Conservation (phyloP, 1,139 yeast genomes). For the Pichia inconspicua region DNA sequence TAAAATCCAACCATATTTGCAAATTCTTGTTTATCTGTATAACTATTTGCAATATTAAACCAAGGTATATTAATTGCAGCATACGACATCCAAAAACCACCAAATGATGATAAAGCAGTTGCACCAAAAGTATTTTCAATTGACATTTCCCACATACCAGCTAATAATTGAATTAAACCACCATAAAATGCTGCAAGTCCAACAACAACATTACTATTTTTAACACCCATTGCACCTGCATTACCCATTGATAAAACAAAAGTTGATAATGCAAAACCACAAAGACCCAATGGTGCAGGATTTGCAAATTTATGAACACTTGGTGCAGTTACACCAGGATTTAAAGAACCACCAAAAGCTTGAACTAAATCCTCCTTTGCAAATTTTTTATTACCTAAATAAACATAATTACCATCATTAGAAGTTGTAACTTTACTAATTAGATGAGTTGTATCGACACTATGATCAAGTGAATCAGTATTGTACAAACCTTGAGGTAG, state of each 20-base stretch:
- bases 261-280: slow-evolving; percentile 79
- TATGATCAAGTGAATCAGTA: slow-evolving; percentile 9
- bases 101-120: slow-evolving; percentile 71
- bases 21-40: slow-evolving; percentile 33
- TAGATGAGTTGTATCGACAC: neutral
- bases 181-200: slow-evolving; percentile 83
- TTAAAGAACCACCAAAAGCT: slow-evolving; percentile 73
- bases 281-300: slow-evolving; percentile 82
- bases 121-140: slow-evolving; percentile 88
- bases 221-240: slow-evolving; percentile 53
- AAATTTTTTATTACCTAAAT: slow-evolving; percentile 66
- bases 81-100: slow-evolving; percentile 81
- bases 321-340: slow-evolving; percentile 56
- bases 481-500: slow-evolving; percentile 15
- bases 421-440: slow-evolving; percentile 21
- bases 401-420: slow-evolving; percentile 47
- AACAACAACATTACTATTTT: slow-evolving; percentile 46
- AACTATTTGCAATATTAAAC: slow-evolving; percentile 59
- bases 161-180: slow-evolving; percentile 66
- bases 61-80: slow-evolving; percentile 65
- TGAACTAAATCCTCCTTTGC: slow-evolving; percentile 48
- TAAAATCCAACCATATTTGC: slow-evolving; percentile 64
- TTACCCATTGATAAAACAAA: slow-evolving; percentile 68
- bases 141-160: slow-evolving; percentile 73
- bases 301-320: slow-evolving; percentile 72